Percentiles rank a stretch among this genome's conserved stretches.
These are phyloP conservation scores for Xylaria sp. DNA, from an alignment of 2,329 filamentous ascomycete species.

Conservation along the genomic window DNA sequence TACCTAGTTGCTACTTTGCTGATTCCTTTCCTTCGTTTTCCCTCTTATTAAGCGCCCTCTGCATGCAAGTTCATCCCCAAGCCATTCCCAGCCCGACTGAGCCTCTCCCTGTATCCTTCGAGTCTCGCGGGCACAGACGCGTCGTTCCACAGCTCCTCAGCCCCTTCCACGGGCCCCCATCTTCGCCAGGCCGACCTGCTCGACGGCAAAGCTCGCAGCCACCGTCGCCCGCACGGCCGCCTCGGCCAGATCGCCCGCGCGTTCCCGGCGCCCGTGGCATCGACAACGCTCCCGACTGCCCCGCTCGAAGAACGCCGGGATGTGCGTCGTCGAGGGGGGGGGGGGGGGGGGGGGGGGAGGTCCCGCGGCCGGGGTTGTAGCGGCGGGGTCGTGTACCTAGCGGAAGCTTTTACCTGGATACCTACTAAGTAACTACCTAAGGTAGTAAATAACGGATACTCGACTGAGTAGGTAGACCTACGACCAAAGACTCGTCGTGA, in stretches of 20 bases:
- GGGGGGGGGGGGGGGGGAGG: too few species aligned
- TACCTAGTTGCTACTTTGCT: too few species aligned
- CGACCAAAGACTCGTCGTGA: slow-evolving; percentile 35
- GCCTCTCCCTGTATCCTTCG: background rate
- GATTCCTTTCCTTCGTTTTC: too few species aligned
- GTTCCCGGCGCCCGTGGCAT: slow-evolving; percentile 42
- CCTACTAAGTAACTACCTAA: background rate
- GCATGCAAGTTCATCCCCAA: too few species aligned
- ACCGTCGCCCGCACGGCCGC: slow-evolving; percentile 38
- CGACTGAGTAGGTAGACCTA: slow-evolving; percentile 13
- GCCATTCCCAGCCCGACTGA: too few species aligned
- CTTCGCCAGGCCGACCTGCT: background rate
- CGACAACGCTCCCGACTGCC: slow-evolving; percentile 29
- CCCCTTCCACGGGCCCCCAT: background rate
- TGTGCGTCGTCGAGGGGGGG: slow-evolving; percentile 25
- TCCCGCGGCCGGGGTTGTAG: slow-evolving; percentile 19
- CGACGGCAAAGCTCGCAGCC: slow-evolving; percentile 8
- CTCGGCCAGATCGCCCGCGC: slow-evolving; percentile 25
- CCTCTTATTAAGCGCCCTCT: too few species aligned
- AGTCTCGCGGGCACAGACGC: background rate
- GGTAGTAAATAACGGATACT: background rate
- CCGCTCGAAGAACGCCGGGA: slow-evolving; percentile 35
- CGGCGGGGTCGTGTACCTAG: slow-evolving; percentile 22
- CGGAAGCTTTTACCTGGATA: slow-evolving; percentile 27
- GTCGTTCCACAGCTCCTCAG: background rate